Conservation (phyloP, 1,284 basidiomycete genomes). For the Xanthoconium separans region DNA sequence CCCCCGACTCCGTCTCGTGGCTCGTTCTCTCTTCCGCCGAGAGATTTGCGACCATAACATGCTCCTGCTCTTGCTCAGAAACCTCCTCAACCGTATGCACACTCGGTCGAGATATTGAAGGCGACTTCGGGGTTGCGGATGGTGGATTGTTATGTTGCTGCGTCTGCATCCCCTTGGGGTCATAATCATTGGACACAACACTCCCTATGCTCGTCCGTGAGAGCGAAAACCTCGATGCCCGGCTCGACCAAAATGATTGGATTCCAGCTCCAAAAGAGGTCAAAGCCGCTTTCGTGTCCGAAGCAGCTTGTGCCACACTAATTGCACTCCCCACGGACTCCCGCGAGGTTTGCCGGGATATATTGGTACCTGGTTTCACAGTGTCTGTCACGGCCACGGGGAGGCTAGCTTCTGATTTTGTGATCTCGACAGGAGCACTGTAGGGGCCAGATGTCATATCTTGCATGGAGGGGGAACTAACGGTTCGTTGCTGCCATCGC, state of each 20-base stretch:
- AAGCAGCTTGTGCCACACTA: constrained; percentile 33
- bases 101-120: constrained; percentile 14
- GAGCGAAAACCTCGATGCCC: constrained; percentile 38
- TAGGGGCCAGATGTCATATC: constrained; percentile 22
- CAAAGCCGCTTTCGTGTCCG: constrained; percentile 38
- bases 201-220: constrained; percentile 30
- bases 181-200: constrained; percentile 22
- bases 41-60: constrained; percentile 1
- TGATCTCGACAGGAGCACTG: constrained; percentile 46
- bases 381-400: constrained; percentile 23
- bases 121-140: constrained; percentile 12
- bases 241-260: constrained; percentile 56
- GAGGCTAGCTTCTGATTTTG: constrained; percentile 44
- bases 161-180: constrained; percentile 10
- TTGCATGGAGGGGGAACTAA: constrained; percentile 36
- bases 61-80: constrained; percentile 21
- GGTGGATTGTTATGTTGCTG: constrained; percentile 5
- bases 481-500: constrained; percentile 58
- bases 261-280: constrained; percentile 57
- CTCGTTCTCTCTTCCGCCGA: constrained; percentile 5
- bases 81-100: constrained; percentile 29
- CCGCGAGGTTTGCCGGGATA: constrained; percentile 31
- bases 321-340: constrained; percentile 26
- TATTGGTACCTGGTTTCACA: constrained; percentile 25
- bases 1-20: constrained; percentile 15